Evolutionary conservation across 2,329 filamentous ascomycete species (phyloP).

Genomic region (Cladosporium sp.): DNA sequence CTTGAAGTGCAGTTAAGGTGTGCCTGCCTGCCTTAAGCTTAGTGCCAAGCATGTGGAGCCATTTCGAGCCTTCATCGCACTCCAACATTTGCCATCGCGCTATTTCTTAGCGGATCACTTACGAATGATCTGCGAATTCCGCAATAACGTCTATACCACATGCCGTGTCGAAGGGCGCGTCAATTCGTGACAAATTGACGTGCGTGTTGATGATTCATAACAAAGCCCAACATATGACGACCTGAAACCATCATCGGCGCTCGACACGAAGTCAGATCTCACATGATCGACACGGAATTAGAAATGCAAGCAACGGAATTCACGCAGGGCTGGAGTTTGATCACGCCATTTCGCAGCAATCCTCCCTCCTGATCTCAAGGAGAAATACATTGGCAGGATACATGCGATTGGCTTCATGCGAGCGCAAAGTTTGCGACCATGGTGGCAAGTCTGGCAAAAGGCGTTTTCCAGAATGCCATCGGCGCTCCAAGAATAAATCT

Average conservation of each 20-base stretch:
- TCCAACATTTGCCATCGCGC: neutral
- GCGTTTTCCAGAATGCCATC: neutral
- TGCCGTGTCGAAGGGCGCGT: neutral
- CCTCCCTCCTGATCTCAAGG: neutral
- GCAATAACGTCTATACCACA: slow-evolving; percentile 2
- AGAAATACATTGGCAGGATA: neutral
- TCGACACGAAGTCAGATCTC: neutral
- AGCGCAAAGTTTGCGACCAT: neutral
- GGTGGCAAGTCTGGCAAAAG: neutral
- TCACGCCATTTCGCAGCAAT: slow-evolving; percentile 4
- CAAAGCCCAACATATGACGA: neutral
- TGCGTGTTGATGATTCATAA: neutral
- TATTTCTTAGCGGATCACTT: neutral
- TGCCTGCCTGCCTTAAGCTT: slow-evolving; percentile 4
- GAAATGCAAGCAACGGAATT: too few relatives aligned
- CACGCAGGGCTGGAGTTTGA: slow-evolving; percentile 4
- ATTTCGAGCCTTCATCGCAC: neutral
- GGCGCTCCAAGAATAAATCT: neutral
- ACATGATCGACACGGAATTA: neutral
- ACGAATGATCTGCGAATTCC: neutral
- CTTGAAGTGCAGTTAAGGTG: slow-evolving; percentile 12
- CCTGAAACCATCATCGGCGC: too few relatives aligned
- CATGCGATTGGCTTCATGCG: slow-evolving; percentile 1
- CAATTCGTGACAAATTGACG: neutral
- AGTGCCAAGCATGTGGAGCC: slow-evolving; percentile 8